phyloP scores from a whole-genome alignment of 2,329 filamentous ascomycete genomes.

The Pseudogymnoascus sp. region DNA sequence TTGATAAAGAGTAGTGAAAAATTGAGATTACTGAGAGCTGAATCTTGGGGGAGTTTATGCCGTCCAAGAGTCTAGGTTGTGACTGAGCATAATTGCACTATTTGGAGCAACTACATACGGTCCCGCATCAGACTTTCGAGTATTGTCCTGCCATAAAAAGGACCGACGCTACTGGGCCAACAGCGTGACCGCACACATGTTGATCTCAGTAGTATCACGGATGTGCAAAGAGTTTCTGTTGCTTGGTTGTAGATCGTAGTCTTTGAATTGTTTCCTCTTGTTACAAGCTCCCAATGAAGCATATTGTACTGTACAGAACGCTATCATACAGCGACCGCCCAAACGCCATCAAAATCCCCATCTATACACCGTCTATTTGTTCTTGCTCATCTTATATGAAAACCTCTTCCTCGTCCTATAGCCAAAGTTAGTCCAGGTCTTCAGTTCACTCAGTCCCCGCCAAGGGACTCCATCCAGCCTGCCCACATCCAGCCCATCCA shows the following conservation, averaged over 20 bases:
- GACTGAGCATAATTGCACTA: background rate
- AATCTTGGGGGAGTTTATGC: background rate
- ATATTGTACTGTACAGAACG: slow-evolving; percentile 11
- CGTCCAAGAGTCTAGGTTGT: background rate
- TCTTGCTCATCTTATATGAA: slow-evolving; percentile 62
- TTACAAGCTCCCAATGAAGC: slow-evolving; percentile 4
- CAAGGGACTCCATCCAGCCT: background rate
- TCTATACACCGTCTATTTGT: slow-evolving; percentile 34
- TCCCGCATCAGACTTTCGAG: background rate
- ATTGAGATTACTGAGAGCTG: background rate
- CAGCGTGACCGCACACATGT: background rate
- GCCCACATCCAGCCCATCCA: background rate
- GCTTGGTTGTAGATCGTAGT: background rate
- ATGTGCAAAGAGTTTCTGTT: background rate
- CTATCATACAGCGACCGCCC: slow-evolving; percentile 11
- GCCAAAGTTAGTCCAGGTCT: slow-evolving; percentile 12
- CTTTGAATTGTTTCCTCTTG: background rate
- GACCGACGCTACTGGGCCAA: background rate
- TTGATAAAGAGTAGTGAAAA: background rate
- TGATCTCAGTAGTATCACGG: background rate
- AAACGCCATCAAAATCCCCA: slow-evolving; percentile 10
- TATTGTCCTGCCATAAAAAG: background rate
- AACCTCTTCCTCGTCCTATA: slow-evolving; percentile 58
- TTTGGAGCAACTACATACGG: background rate
- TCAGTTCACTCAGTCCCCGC: background rate